These are phyloP conservation scores for Trametes versicolor DNA, from an alignment of 1,284 basidiomycete species.

Conservation along the genomic window DNA sequence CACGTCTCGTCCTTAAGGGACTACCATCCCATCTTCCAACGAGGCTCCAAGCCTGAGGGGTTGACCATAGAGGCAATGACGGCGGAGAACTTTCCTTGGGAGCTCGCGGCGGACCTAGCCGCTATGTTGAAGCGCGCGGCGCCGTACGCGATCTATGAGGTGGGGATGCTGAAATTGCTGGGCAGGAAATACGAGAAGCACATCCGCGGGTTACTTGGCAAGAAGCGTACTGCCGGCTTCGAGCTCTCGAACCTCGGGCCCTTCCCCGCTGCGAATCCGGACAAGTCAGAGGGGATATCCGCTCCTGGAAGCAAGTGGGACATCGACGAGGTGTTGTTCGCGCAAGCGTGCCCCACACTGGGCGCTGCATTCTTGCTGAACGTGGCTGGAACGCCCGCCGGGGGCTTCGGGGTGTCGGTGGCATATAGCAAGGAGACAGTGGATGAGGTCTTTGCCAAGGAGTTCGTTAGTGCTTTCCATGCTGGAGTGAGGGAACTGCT, in stretches of 20 bases:
- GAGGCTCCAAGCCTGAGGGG: background rate
- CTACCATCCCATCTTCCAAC: constrained; percentile 36
- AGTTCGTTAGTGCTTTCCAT: constrained; percentile 41
- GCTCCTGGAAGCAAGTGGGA: constrained; percentile 29
- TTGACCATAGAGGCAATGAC: background rate
- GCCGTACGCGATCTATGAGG: constrained; percentile 31
- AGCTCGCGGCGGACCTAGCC: constrained; percentile 29
- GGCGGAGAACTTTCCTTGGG: constrained; percentile 40
- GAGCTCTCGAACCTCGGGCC: constrained; percentile 50
- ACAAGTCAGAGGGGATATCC: background rate
- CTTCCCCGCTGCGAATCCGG: constrained; percentile 17
- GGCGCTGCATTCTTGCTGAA: constrained; percentile 50
- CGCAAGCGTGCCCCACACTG: constrained; percentile 46
- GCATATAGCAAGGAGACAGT: constrained; percentile 41
- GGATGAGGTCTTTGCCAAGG: constrained; percentile 43
- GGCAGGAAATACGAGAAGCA: constrained; percentile 44
- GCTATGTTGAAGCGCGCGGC: constrained; percentile 25
- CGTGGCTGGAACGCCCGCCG: constrained; percentile 46
- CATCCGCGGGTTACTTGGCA: constrained; percentile 43
- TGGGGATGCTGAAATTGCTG: constrained; percentile 49
- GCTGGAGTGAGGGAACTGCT: constrained; percentile 22
- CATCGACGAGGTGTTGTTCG: constrained; percentile 38
- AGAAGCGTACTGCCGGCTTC: constrained; percentile 43
- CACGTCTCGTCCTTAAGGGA: constrained; percentile 42
- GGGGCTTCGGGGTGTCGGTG: constrained; percentile 47